phyloP scores from a whole-genome alignment of 371 early-diverging fungal species.

The Zopfochytrium polystomum region DNA sequence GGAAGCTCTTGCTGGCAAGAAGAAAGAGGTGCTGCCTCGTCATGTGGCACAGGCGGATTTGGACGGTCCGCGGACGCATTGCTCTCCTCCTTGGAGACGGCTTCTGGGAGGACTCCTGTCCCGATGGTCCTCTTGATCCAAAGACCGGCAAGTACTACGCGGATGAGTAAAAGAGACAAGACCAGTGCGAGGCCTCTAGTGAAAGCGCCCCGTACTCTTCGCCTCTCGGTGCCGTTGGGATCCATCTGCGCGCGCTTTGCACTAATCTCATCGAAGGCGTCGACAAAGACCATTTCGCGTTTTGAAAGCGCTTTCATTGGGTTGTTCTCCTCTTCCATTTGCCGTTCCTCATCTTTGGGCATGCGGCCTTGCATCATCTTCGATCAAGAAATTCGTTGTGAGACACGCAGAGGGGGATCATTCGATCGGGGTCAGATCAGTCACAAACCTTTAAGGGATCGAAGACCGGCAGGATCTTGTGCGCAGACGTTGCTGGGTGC shows the following conservation, averaged over 20 bases:
- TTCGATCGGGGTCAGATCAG: neutral
- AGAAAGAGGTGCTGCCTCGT: too few species aligned
- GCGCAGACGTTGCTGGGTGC: slow-evolving; percentile 50
- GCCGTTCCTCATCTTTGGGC: slow-evolving; percentile 66
- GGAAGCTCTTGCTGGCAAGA: slow-evolving; percentile 3
- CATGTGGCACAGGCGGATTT: too few species aligned
- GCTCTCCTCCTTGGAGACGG: too few species aligned
- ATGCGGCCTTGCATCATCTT: slow-evolving; percentile 68
- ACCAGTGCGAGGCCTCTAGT: too few species aligned
- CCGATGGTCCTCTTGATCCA: too few species aligned
- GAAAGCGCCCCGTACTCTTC: too few species aligned
- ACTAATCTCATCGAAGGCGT: slow-evolving; percentile 91
- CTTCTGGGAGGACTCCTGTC: too few species aligned
- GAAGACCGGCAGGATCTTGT: slow-evolving; percentile 87
- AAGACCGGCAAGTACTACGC: too few species aligned
- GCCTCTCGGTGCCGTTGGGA: too few species aligned
- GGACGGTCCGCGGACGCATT: too few species aligned
- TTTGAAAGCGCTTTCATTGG: slow-evolving; percentile 92
- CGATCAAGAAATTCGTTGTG: neutral
- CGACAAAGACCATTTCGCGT: slow-evolving; percentile 94
- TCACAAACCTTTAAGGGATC: slow-evolving; percentile 65
- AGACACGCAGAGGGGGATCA: too few species aligned
- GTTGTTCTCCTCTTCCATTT: slow-evolving; percentile 79
- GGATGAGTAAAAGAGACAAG: too few species aligned
- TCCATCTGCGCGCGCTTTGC: slow-evolving; percentile 82